A percentile compares a stretch with the other conserved stretches of the same genome.
phyloP scores from a whole-genome alignment of 805 yeast genomes.

The Lipomyces sp. region DNA sequence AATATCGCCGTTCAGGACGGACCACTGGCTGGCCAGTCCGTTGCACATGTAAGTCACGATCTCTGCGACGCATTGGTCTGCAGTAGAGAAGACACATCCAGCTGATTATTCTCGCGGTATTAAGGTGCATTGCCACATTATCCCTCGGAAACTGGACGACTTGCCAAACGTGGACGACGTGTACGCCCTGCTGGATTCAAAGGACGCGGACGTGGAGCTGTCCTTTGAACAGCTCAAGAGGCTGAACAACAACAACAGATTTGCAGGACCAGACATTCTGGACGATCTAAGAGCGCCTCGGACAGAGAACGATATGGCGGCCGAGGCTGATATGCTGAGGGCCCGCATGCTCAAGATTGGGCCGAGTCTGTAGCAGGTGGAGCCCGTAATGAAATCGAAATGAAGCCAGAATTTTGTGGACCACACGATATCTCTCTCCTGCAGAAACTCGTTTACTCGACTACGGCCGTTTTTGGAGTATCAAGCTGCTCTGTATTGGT shows the following conservation, averaged over 20 bases:
- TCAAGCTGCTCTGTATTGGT: no score
- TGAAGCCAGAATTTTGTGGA: no score
- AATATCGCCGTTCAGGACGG: constrained; percentile 97
- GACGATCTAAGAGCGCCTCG: constrained; percentile 50
- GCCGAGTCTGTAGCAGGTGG: not conserved
- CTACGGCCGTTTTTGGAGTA: no score
- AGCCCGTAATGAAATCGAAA: not conserved
- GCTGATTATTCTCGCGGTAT: no score
- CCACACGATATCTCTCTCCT: no score
- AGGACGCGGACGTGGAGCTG: constrained; percentile 46
- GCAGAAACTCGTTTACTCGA: no score
- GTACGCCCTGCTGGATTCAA: constrained; percentile 59
- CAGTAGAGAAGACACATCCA: no score
- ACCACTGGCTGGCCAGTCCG: constrained; percentile 91
- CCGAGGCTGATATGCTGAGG: constrained; percentile 53
- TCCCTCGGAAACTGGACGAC: constrained; percentile 66
- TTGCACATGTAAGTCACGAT: constrained; percentile 78
- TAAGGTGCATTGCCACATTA: constrained; percentile 77
- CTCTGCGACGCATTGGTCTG: no score
- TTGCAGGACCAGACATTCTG: constrained; percentile 46
- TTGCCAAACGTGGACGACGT: constrained; percentile 69
- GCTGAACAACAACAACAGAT: constrained; percentile 28
- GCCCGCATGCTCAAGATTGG: constrained; percentile 2
- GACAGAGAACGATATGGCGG: constrained; percentile 59
- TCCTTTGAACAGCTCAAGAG: constrained; percentile 21